These are phyloP conservation scores for Ophiostoma sp. DNA, from an alignment of 2,329 filamentous ascomycete species.

Conservation along the genomic window DNA sequence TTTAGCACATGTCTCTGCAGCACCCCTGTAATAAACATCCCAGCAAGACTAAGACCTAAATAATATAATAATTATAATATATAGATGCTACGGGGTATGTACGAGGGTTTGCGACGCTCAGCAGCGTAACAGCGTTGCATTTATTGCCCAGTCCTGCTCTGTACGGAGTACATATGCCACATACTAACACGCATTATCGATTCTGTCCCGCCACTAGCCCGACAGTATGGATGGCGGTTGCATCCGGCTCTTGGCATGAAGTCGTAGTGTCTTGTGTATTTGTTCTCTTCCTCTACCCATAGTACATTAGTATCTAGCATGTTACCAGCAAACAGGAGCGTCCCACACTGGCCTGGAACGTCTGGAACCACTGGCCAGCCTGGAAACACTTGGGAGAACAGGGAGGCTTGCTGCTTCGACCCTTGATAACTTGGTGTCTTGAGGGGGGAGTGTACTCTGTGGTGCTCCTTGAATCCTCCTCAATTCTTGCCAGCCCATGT, in stretches of 20 bases:
- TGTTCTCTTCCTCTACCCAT: no score
- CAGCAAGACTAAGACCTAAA: no score
- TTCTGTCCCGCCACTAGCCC: neutral
- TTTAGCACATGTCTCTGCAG: neutral
- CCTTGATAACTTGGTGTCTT: neutral
- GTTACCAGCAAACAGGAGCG: neutral
- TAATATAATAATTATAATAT: no score
- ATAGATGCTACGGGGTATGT: no score
- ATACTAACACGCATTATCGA: slow-evolving; percentile 9
- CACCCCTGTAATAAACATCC: no score
- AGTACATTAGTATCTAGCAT: neutral
- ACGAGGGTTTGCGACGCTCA: neutral
- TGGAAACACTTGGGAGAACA: no score
- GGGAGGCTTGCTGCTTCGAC: neutral
- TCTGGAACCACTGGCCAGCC: neutral
- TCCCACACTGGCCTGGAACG: slow-evolving; percentile 3
- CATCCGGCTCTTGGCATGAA: neutral
- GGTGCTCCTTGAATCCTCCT: no score
- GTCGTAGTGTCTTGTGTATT: neutral
- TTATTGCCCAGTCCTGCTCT: neutral
- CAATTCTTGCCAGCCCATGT: no score
- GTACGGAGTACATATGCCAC: neutral
- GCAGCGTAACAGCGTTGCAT: neutral
- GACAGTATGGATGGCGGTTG: slow-evolving; percentile 5
- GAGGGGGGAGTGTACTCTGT: no score